Base-by-base conservation (phyloP, 2,329 filamentous ascomycete species). In the Furcasterigmium sp. region DNA sequence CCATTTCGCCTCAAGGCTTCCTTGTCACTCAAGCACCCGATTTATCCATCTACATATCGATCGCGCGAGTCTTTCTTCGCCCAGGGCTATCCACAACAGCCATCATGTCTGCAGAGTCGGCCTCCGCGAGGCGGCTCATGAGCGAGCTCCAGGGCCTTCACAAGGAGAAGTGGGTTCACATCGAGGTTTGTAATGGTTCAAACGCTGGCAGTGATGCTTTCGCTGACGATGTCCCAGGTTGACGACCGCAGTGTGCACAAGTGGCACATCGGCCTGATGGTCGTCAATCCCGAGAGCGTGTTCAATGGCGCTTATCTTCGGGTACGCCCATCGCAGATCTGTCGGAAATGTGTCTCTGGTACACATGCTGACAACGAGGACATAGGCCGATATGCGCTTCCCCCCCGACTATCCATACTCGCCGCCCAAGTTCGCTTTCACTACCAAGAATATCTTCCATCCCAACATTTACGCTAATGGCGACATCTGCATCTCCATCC, bases 271-370 rank as follows among this genome's bases (percentile, higher is more conserved):
- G 91, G 86, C 4, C 79, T 98, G 45, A 91, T 95, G 69, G 88
- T 96, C 29, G 79, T 96, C 56, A 97, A 97, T 65, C 80, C 87
- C 1, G 91, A 95, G 55, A 95, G 90, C 49, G 75, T 85, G 51
- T 97, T 94, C 73, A 84, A 95, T 56, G 91, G 91, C 47, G 93
- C 87, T 52, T 98, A 95, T 65, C 89, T 96, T 64, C 91, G 80
- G 67, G 78, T 78, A 44, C 56, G 64, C 46, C 25, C 36, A 21
- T 28, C 36, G 18, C 21, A 11, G 23, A 26, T 26, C n/a, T n/a
- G n/a, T n/a, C n/a, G n/a, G 23, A 26, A 26, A 26, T 7, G 7
- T 11, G 23, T 11, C 7, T 26, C 7, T 11, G 7, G 23, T 26
- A 11, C 23, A 7, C 23, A 26, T 11, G 23, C 14, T n/a, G n/a